A percentile compares a stretch with the other conserved stretches of the same genome.
Evolutionary conservation across 768 basidiomycete species (phyloP).

Genomic region (Candolleomyces efflorescens): DNA sequence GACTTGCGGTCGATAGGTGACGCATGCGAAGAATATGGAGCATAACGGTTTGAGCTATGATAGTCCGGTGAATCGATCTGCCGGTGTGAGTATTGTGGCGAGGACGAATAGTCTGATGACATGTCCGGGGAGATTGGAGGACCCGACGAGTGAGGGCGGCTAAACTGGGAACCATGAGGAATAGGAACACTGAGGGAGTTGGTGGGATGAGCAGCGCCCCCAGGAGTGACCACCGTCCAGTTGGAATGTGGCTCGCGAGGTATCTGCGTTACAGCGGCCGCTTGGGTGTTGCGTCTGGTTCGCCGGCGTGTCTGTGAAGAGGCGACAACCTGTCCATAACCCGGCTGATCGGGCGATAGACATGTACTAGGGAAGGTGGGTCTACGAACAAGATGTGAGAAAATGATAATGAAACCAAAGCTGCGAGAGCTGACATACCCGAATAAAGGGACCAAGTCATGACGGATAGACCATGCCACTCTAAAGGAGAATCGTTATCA

Average conservation of each 20-base stretch:
- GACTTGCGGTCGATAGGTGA: slow-evolving; percentile 16
- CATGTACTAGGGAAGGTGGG: slow-evolving; percentile 84
- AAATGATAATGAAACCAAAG: slow-evolving; percentile 1
- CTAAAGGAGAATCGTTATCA: slow-evolving; percentile 31
- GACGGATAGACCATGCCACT: slow-evolving; percentile 85
- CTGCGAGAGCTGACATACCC: slow-evolving; percentile 45
- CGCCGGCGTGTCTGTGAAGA: slow-evolving; percentile 57
- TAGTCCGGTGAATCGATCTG: slow-evolving; percentile 8
- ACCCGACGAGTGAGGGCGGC: slow-evolving; percentile 11
- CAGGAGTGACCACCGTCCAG: slow-evolving; percentile 49
- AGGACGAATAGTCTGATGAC: slow-evolving; percentile 16
- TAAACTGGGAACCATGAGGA: background rate
- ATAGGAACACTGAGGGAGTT: slow-evolving; percentile 5
- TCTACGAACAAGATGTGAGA: slow-evolving; percentile 30
- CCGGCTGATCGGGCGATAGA: slow-evolving; percentile 79
- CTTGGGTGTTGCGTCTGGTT: slow-evolving; percentile 48
- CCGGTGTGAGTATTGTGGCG: slow-evolving; percentile 3
- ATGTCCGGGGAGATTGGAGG: slow-evolving; percentile 12
- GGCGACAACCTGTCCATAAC: slow-evolving; percentile 80
- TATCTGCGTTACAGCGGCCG: slow-evolving; percentile 20
- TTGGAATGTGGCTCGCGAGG: slow-evolving; percentile 28
- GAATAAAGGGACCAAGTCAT: slow-evolving; percentile 84
- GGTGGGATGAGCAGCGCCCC: slow-evolving; percentile 12
- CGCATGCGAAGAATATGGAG: slow-evolving; percentile 20
- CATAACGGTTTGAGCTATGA: slow-evolving; percentile 16